Conservation (phyloP, 305 asterid species). For the Ilex paraguariensis region DNA sequence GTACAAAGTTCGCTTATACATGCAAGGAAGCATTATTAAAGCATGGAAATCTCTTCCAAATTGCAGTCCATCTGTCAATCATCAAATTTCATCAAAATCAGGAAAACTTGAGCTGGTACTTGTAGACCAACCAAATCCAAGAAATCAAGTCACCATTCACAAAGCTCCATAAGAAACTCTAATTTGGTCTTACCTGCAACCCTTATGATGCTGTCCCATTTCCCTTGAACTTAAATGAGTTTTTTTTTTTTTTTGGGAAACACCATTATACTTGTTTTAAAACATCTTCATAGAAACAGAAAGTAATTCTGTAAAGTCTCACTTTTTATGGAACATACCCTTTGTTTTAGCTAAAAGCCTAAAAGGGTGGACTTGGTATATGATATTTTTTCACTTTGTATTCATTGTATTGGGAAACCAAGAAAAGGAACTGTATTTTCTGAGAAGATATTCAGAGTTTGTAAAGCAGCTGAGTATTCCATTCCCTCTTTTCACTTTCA, state of each 20-base stretch:
- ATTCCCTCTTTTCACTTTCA: constrained; percentile 12
- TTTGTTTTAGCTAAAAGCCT: constrained; percentile 10
- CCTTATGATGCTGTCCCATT: constrained; percentile 12
- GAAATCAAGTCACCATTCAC: no score
- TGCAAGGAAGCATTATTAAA: no score
- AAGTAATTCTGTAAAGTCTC: constrained; percentile 26
- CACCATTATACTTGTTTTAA: constrained; percentile 18
- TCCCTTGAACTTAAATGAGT: not conserved
- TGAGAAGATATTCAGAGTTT: no score
- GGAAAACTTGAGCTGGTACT: no score
- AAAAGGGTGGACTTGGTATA: constrained; percentile 14
- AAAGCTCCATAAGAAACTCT: no score
- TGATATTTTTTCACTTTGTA: constrained; percentile 15
- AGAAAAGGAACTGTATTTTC: not conserved
- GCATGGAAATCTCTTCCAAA: no score
- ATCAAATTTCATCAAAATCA: no score
- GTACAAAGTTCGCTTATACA: no score
- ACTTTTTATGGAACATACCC: constrained; percentile 31
- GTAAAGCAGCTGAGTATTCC: not conserved
- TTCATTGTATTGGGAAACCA: constrained; percentile 13
- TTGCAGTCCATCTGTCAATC: no score
- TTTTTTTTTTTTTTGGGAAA: constrained; percentile 6
- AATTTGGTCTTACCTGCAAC: constrained; percentile 10
- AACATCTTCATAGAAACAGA: constrained; percentile 10
- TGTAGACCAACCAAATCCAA: no score